Conservation (phyloP, 2,329 filamentous ascomycete species). For the Colletotrichum filicis region DNA sequence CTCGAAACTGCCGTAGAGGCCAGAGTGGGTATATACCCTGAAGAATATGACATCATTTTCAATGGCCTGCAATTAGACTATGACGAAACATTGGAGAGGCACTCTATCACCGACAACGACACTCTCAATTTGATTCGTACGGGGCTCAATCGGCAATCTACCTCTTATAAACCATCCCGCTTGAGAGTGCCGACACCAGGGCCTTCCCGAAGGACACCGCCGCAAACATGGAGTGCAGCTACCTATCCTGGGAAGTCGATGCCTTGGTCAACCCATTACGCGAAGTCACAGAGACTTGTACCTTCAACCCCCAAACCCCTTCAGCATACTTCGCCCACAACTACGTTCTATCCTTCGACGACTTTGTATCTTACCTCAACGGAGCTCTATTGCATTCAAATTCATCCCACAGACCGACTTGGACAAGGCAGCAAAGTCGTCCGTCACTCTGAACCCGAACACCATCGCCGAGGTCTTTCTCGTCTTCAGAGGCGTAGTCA, state of each 20-base stretch:
- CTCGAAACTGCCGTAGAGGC: not conserved
- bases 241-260: conserved; percentile 24
- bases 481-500: no score
- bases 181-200: no score
- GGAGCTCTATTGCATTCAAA: not conserved
- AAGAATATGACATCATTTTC: no score
- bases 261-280: not conserved
- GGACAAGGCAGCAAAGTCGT: not conserved
- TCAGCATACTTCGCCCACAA: not conserved
- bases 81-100: no score
- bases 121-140: no score
- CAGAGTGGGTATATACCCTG: no score
- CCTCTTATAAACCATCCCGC: no score
- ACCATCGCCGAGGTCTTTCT: no score
- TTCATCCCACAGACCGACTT: conserved; percentile 11
- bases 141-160: no score
- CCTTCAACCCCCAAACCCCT: conserved; percentile 3
- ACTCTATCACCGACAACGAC: no score
- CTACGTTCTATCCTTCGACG: not conserved
- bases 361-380: conserved; percentile 20
- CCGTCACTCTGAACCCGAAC: no score
- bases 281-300: not conserved
- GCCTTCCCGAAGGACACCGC: not conserved
- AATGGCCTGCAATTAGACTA: no score
- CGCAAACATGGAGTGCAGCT: not conserved